Conservation (phyloP, 768 basidiomycete genomes). For the Lentinula sp. region DNA sequence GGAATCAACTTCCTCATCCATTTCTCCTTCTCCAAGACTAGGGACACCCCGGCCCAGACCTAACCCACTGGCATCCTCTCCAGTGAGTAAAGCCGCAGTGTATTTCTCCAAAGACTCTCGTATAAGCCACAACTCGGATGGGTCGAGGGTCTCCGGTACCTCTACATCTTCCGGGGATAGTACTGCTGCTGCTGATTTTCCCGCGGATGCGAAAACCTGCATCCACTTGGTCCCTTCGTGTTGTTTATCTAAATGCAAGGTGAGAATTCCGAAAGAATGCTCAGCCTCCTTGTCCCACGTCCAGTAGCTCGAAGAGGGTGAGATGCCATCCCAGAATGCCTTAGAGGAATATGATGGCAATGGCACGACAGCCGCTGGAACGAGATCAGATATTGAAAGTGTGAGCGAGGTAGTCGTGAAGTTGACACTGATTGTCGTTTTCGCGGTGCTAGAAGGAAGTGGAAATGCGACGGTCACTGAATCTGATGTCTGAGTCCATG, state of each 20-base stretch:
- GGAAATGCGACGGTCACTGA: constrained; percentile 80
- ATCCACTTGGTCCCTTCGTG: constrained; percentile 83
- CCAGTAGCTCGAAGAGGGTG: constrained; percentile 81
- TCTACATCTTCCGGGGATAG: constrained; percentile 44
- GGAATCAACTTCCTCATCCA: constrained; percentile 85
- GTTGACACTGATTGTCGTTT: constrained; percentile 56
- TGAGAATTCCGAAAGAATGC: constrained; percentile 61
- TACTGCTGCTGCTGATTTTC: constrained; percentile 20
- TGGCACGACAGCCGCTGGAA: constrained; percentile 22
- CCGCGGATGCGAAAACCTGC: constrained; percentile 67
- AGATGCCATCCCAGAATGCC: constrained; percentile 74
- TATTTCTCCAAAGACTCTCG: constrained; percentile 84
- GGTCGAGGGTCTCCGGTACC: constrained; percentile 85
- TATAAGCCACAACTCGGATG: constrained; percentile 73
- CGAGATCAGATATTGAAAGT: constrained; percentile 44
- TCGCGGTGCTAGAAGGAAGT: constrained; percentile 64
- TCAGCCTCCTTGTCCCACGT: constrained; percentile 83
- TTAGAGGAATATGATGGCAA: constrained; percentile 58
- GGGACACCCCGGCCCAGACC: constrained; percentile 68
- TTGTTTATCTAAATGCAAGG: constrained; percentile 82
- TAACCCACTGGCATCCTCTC: constrained; percentile 54
- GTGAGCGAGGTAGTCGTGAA: constrained; percentile 65
- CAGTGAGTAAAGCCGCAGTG: constrained; percentile 55
- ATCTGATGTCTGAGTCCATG: constrained; percentile 88
- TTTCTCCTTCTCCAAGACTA: constrained; percentile 80